Conservation (phyloP, 2,329 filamentous ascomycete species). For the Lecanicillium sp. region DNA sequence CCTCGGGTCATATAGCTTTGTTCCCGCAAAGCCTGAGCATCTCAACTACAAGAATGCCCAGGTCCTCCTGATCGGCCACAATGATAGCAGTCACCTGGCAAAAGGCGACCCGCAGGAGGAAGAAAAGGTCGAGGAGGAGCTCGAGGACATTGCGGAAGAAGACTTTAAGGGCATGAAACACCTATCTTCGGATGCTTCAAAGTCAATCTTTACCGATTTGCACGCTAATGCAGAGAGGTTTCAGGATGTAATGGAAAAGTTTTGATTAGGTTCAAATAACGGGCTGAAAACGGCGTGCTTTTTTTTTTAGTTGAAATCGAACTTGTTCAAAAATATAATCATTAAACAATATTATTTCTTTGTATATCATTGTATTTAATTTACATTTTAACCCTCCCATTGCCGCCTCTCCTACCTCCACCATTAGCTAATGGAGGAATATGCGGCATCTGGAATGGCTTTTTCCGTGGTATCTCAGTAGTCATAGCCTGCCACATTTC, state of each 20-base stretch:
- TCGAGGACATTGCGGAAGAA: conserved; percentile 69
- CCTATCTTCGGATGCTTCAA: conserved; percentile 37
- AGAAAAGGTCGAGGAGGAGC: conserved; percentile 58
- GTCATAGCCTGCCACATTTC: conserved; percentile 79
- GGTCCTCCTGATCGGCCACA: conserved; percentile 66
- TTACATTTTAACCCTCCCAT: conserved; percentile 18
- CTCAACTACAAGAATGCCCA: conserved; percentile 69
- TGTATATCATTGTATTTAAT: conserved; percentile 7
- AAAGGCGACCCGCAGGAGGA: conserved; percentile 39
- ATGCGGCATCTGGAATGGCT: conserved; percentile 27
- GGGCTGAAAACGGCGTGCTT: too few species aligned
- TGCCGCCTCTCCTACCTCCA: conserved; percentile 18
- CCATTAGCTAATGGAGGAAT: conserved; percentile 24
- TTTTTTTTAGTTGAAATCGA: too few species aligned
- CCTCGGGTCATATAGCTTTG: conserved; percentile 67
- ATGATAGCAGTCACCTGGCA: conserved; percentile 35
- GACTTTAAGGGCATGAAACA: conserved; percentile 57
- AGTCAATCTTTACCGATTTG: conserved; percentile 39
- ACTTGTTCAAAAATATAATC: too few species aligned
- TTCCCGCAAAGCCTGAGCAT: conserved; percentile 62
- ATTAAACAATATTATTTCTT: too few species aligned
- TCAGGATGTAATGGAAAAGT: too few species aligned
- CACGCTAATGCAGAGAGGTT: conserved; percentile 48
- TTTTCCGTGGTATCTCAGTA: conserved; percentile 35
- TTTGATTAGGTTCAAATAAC: too few species aligned